Base-by-base conservation (phyloP, 169 alveolate species). In the Perkinsus marinus region DNA sequence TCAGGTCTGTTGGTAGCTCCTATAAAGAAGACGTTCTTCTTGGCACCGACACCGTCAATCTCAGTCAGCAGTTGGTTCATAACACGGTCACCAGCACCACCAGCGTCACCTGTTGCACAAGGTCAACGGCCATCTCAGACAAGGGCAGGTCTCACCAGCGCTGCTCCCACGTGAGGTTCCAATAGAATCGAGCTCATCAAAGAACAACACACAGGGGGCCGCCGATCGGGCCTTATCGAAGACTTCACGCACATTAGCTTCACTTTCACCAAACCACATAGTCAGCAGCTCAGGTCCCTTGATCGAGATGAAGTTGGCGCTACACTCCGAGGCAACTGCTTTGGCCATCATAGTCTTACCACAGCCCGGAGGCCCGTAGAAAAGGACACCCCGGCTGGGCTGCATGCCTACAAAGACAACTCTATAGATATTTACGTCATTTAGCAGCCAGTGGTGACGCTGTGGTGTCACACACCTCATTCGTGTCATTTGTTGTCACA, bases 281-380 rank as follows among this genome's bases (percentile, higher is more conserved):
- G 99, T 98, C 92, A 98, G 95, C 89, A 98, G 96, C 95, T 99
- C 99, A 26, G 99, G 99, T 19, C 99, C 99, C 94, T 99, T 98
- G 92, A 99, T 97, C 37, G 99, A 98, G 38, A 99, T 98, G 96
- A 99, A 99, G 97, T 99, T 99, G 13, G 99, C 99, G 41, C 90
- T 39, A 95, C 99, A 98, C 94, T 99, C 99, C 68, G 98, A 98
- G 43, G 99, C 99, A 36, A 98, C 99, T 30, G 99, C 99, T 94
- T 99, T 99, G 43, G 99, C 99, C 93, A 99, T 94, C 89, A 98
- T 95, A 39, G 99, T 99, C 95, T 99, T 99, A 92, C 99, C 99
- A 94, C 99, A 98, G 47, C 99, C 99, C 79, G 99, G 99, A n/a
- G 99, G 99, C 22, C 99, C 99, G 95, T 99, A 99, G 97, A 99